phyloP scores from a whole-genome alignment of 208 protist species.

The Crithidia thermophila region DNA sequence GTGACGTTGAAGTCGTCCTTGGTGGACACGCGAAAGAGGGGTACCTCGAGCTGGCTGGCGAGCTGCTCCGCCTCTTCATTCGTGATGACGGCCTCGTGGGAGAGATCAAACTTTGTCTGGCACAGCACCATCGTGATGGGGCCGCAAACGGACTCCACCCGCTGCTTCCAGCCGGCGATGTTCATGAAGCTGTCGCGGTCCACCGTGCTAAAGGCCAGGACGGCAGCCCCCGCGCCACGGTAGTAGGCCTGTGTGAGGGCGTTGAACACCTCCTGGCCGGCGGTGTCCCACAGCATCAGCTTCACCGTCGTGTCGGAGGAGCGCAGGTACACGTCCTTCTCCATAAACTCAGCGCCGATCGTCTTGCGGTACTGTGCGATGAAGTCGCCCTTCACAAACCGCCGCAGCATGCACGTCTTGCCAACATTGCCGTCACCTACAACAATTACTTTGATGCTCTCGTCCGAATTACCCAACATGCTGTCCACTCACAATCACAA shows the following conservation, averaged over 20 bases:
- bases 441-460: slow-evolving; percentile 95
- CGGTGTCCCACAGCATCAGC: slow-evolving; percentile 96
- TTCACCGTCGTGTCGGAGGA: slow-evolving; percentile 67
- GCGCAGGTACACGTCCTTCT: slow-evolving; percentile 87
- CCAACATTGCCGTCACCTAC: slow-evolving; percentile 95
- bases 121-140: slow-evolving; percentile 92
- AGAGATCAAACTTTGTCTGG: slow-evolving; percentile 95
- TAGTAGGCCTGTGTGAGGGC: slow-evolving; percentile 94
- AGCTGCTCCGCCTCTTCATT: slow-evolving; percentile 89
- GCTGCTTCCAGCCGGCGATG: slow-evolving; percentile 85
- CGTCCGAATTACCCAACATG: slow-evolving; percentile 56
- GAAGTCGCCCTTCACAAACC: slow-evolving; percentile 93
- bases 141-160: slow-evolving; percentile 84
- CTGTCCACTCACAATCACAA: too few species aligned
- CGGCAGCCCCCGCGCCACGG: slow-evolving; percentile 81
- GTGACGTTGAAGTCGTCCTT: slow-evolving; percentile 95
- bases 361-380: slow-evolving; percentile 93
- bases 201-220: slow-evolving; percentile 92
- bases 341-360: slow-evolving; percentile 93
- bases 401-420: slow-evolving; percentile 94
- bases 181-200: slow-evolving; percentile 89
- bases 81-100: slow-evolving; percentile 77
- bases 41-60: slow-evolving; percentile 75
- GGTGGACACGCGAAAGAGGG: slow-evolving; percentile 91
- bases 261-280: slow-evolving; percentile 94